phyloP scores from a whole-genome alignment of 768 basidiomycete species.

The Kwoniella sp. region DNA sequence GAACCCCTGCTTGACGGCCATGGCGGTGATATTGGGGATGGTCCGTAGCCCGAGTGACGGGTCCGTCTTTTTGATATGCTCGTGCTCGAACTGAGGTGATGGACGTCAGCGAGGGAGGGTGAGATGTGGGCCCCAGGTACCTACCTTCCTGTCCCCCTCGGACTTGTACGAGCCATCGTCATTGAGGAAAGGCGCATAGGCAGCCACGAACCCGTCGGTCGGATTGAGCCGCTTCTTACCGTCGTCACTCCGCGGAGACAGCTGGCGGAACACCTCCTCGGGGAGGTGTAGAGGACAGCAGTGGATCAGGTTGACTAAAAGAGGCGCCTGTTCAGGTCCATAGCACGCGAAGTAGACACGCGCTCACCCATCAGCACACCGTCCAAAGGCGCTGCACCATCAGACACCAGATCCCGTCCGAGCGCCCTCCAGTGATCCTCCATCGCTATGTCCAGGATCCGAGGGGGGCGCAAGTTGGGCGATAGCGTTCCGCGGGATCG shows the following conservation, averaged over 20 bases:
- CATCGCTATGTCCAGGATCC: conserved; percentile 18
- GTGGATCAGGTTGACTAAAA: conserved; percentile 34
- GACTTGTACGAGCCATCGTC: conserved; percentile 32
- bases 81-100: conserved; percentile 24
- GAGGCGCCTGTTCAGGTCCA: neutral
- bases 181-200: conserved; percentile 26
- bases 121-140: conserved; percentile 1
- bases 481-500: neutral
- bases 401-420: neutral
- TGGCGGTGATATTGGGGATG: conserved; percentile 14
- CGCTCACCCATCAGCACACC: conserved; percentile 24
- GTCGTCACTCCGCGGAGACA: conserved; percentile 13
- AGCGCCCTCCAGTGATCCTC: conserved; percentile 19
- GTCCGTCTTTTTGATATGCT: conserved; percentile 19
- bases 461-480: conserved; percentile 14
- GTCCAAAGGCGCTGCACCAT: neutral
- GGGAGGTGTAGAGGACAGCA: conserved; percentile 22
- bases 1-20: conserved; percentile 31
- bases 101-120: neutral
- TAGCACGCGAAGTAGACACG: neutral
- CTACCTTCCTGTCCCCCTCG: conserved; percentile 24
- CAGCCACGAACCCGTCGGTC: conserved; percentile 23
- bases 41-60: conserved; percentile 23
- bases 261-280: conserved; percentile 27
- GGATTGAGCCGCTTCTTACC: conserved; percentile 6